Evolutionary conservation across 345 rosid genomes (phyloP).

Genomic region (Murraya paniculata): DNA sequence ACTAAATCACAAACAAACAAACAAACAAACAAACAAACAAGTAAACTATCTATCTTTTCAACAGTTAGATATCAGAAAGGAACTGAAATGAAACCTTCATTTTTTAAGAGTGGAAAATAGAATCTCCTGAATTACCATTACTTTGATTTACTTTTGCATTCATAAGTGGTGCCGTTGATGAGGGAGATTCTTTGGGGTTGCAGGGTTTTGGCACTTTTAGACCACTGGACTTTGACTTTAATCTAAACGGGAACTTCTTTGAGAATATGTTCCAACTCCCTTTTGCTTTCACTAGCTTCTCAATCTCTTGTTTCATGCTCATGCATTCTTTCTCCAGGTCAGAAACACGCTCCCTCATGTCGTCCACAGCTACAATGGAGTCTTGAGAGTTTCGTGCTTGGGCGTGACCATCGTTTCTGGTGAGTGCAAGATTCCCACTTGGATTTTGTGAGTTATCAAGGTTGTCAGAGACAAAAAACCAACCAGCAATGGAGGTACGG

Average conservation of each 20-base stretch:
- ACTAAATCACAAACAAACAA: conserved; percentile 9
- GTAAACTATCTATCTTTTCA: not conserved
- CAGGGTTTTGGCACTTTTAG: conserved; percentile 19
- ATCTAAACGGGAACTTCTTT: conserved; percentile 40
- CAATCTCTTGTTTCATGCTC: conserved; percentile 77
- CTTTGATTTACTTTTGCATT: conserved; percentile 24
- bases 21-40: not conserved
- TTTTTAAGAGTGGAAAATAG: conserved; percentile 6
- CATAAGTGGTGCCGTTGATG: conserved; percentile 10
- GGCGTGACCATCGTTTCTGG: conserved; percentile 30
- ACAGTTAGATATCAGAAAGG: not conserved
- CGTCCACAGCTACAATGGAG: conserved; percentile 32
- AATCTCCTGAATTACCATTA: conserved; percentile 13
- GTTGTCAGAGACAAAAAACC: conserved; percentile 67
- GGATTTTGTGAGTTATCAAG: conserved; percentile 40
- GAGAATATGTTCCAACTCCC: conserved; percentile 60
- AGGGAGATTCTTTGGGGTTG: conserved; percentile 16
- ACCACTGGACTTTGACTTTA: conserved; percentile 33
- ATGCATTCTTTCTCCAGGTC: conserved; percentile 79
- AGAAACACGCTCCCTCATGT: conserved; percentile 62
- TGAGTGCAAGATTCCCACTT: conserved; percentile 36
- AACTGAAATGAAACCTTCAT: not conserved
- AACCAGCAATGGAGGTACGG: conserved; percentile 65
- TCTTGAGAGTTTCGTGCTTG: conserved; percentile 21
- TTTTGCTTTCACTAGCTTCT: conserved; percentile 62